Conservation (phyloP, 2,329 filamentous ascomycete genomes). For the Phoma sp. region DNA sequence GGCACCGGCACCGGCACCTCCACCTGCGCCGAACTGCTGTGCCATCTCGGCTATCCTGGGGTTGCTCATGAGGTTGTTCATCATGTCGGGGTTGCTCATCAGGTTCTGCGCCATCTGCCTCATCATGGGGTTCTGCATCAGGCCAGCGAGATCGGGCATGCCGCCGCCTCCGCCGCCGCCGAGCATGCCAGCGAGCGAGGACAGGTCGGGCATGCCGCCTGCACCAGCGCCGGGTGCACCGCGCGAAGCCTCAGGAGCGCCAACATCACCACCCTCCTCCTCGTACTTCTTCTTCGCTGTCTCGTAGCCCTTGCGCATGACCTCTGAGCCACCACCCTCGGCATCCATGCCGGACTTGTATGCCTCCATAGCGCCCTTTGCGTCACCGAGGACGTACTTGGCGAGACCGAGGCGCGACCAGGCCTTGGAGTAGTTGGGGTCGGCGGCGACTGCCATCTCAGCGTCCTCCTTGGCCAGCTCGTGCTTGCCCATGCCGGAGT, state of each 20-base stretch:
- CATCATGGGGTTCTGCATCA: conserved; percentile 87
- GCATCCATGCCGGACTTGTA: conserved; percentile 92
- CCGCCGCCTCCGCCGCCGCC: conserved; percentile 66
- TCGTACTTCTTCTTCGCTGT: conserved; percentile 88
- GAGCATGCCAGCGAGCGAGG: conserved; percentile 66
- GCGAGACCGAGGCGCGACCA: conserved; percentile 94
- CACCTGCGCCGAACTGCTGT: conserved; percentile 67
- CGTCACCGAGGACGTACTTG: conserved; percentile 88
- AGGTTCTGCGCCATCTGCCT: conserved; percentile 94
- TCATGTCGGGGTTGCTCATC: conserved; percentile 94
- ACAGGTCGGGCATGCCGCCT: conserved; percentile 84
- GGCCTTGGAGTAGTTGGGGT: conserved; percentile 94
- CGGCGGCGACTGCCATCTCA: conserved; percentile 84
- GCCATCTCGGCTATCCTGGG: conserved; percentile 88
- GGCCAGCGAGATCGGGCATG: conserved; percentile 79
- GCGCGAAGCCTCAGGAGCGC: conserved; percentile 48
- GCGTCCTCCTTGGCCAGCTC: conserved; percentile 84
- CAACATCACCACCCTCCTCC: conserved; percentile 70
- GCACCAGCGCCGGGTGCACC: conserved; percentile 59
- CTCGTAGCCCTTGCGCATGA: conserved; percentile 97
- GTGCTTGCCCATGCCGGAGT: conserved; percentile 85
- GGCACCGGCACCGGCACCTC: conserved; percentile 60
- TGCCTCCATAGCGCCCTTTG: conserved; percentile 90
- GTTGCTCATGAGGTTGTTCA: conserved; percentile 93
- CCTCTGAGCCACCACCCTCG: conserved; percentile 92